Percentiles rank a stretch among this genome's conserved stretches.
These are phyloP conservation scores for Petunia axillaris DNA, from an alignment of 257 asterid species.

Conservation along the genomic window DNA sequence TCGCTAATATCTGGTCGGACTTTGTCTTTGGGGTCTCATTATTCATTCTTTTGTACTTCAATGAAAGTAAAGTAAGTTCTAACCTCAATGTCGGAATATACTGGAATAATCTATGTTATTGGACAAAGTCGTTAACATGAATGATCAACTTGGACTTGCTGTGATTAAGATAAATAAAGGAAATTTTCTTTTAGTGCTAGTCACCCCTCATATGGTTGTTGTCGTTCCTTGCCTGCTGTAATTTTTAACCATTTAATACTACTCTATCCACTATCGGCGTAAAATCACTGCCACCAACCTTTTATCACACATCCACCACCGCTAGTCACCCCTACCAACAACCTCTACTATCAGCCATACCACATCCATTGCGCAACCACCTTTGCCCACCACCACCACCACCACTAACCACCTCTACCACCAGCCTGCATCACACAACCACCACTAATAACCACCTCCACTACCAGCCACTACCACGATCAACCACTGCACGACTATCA, in stretches of 20 bases:
- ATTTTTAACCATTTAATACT: not conserved
- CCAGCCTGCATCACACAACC: not conserved
- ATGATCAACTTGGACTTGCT: conserved; percentile 3
- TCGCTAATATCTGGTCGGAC: conserved; percentile 98
- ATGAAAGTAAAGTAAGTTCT: conserved; percentile 76
- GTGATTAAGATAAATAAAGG: conserved; percentile 13
- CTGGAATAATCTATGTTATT: conserved; percentile 8
- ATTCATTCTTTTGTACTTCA: conserved; percentile 78
- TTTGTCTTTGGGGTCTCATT: conserved; percentile 81
- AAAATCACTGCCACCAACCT: not conserved
- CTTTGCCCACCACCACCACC: not conserved
- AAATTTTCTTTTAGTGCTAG: not conserved
- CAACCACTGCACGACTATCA: not conserved
- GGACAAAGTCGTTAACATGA: not conserved
- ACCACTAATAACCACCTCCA: conserved; percentile 4
- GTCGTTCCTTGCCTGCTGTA: not conserved
- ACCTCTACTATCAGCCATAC: not conserved
- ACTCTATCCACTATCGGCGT: not conserved
- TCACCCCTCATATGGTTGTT: not conserved
- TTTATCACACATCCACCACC: conserved; percentile 7
- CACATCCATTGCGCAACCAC: not conserved
- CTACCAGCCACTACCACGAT: not conserved
- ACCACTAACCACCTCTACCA: not conserved
- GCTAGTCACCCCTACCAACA: not conserved
- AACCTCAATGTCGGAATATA: conserved; percentile 8